Conservation (phyloP, 2,329 filamentous ascomycete genomes). For the Trichoderma brevicompactum region DNA sequence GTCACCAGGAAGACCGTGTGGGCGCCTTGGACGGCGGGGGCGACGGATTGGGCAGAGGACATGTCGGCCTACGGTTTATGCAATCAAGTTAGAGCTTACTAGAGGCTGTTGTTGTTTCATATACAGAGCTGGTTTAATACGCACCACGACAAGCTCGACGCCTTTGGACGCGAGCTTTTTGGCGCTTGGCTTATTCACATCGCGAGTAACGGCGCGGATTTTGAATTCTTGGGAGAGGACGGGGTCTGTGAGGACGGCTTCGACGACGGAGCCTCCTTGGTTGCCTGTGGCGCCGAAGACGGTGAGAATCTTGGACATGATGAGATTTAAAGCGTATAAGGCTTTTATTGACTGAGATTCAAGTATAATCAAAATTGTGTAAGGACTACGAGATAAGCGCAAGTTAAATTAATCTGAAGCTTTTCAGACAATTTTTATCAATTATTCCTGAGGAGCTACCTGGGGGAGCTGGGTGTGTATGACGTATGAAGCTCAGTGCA, state of each 20-base stretch:
- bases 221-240: conserved; percentile 49
- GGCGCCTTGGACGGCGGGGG: conserved; percentile 47
- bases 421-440: too few relatives aligned
- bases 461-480: background rate
- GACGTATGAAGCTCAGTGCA: conserved; percentile 17
- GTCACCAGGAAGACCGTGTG: conserved; percentile 51
- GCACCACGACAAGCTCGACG: conserved; percentile 49
- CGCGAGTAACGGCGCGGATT: conserved; percentile 54
- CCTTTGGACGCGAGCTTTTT: conserved; percentile 46
- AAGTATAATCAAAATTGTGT: background rate
- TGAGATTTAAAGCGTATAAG: background rate
- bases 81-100: background rate
- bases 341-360: too few relatives aligned
- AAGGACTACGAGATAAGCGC: background rate
- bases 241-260: conserved; percentile 51
- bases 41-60: conserved; percentile 42
- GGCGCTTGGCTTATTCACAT: conserved; percentile 47
- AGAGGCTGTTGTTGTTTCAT: background rate
- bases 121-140: background rate
- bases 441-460: too few relatives aligned
- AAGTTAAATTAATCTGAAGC: too few relatives aligned
- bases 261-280: conserved; percentile 54
- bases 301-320: conserved; percentile 46
- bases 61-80: conserved; percentile 45
- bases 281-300: conserved; percentile 56